Evolutionary conservation across 345 rosid species (phyloP).

Genomic region (Eucalyptus sideroxylon): DNA sequence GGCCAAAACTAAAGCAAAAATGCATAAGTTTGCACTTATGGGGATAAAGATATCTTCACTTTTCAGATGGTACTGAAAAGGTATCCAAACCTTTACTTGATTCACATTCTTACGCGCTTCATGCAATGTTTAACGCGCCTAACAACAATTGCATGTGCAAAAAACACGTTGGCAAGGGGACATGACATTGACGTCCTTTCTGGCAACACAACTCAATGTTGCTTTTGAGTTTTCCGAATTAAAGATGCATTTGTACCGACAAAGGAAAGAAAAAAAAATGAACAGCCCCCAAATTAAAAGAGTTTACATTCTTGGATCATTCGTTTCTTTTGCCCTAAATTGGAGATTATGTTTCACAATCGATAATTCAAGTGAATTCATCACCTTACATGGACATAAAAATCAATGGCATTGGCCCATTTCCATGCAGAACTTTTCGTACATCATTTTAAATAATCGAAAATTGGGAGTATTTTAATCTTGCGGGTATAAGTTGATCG

Average conservation of each 20-base stretch:
- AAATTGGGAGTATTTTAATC: neutral
- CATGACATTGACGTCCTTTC: neutral
- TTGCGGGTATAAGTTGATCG: neutral
- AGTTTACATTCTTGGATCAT: fast-evolving
- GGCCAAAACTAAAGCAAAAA: neutral
- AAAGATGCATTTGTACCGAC: fast-evolving
- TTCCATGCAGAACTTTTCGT: fast-evolving
- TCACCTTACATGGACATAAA: neutral
- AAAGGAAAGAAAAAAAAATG: neutral
- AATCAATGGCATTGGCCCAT: too few species aligned
- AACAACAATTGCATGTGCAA: neutral
- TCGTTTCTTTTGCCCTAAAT: neutral
- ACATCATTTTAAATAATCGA: neutral
- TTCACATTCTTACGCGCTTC: too few species aligned
- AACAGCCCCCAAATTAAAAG: neutral
- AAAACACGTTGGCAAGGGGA: neutral
- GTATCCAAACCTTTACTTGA: neutral
- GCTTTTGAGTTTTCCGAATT: neutral
- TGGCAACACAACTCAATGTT: neutral
- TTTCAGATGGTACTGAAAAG: neutral
- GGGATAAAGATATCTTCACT: neutral
- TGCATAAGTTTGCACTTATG: neutral
- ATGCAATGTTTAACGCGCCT: neutral
- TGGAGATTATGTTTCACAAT: neutral
- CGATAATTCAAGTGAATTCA: neutral